Conservation (phyloP, 169 alveolate species). For the Plasmodium malariae region DNA sequence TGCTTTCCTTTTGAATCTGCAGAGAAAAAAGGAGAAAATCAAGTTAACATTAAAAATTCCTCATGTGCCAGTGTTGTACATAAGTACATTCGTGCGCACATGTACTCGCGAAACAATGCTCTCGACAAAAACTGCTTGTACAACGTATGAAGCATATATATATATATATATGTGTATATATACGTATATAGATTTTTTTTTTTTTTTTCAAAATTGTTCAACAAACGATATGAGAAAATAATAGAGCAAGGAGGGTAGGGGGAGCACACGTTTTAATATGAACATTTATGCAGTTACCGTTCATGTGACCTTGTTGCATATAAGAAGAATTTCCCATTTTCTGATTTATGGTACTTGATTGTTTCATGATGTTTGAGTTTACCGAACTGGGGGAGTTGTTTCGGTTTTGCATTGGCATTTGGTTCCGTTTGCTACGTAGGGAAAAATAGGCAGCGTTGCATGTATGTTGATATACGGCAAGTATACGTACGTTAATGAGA, state of each 20-base stretch:
- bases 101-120: too few relatives aligned
- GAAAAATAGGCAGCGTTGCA: background rate
- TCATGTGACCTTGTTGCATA: conserved; percentile 24
- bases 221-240: too few relatives aligned
- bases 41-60: too few relatives aligned
- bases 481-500: too few relatives aligned
- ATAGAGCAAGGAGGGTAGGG: background rate
- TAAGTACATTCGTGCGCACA: too few relatives aligned
- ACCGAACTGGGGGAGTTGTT: conserved; percentile 33
- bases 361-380: conserved; percentile 28
- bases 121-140: too few relatives aligned
- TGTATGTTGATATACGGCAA: too few relatives aligned
- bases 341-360: conserved; percentile 12
- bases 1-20: conserved; percentile 70
- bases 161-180: background rate
- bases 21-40: background rate
- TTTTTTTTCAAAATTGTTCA: too few relatives aligned
- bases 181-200: background rate
- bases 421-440: conserved; percentile 28
- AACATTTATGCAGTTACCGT: background rate
- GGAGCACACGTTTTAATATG: background rate
- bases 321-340: conserved; percentile 37
- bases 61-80: too few relatives aligned
- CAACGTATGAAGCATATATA: too few relatives aligned
- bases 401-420: conserved; percentile 19